A percentile compares a stretch with the other conserved stretches of the same genome.
phyloP scores from a whole-genome alignment of 139 green algal species.

The Auxenochlorella pyrenoidosa region DNA sequence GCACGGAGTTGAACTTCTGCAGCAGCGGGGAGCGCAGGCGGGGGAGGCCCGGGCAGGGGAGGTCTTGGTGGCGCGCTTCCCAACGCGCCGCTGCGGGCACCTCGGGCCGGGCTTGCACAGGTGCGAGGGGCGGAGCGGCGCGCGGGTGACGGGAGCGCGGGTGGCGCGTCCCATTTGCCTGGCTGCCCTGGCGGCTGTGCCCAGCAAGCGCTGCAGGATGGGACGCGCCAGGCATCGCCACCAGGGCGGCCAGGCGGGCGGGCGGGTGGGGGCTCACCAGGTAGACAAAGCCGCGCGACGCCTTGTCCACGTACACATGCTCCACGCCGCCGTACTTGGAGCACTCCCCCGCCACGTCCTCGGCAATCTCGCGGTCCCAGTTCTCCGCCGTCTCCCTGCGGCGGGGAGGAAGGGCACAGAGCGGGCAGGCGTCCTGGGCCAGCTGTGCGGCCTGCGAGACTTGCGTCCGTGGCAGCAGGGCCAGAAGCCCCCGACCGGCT shows the following conservation, averaged over 20 bases:
- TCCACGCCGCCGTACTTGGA: constrained; percentile 88
- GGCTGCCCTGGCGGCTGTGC: too few relatives aligned
- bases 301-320: constrained; percentile 86
- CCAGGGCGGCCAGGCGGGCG: too few relatives aligned
- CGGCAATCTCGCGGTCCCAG: constrained; percentile 91
- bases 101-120: too few relatives aligned
- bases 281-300: constrained; percentile 92
- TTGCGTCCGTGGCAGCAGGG: too few relatives aligned
- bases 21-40: background rate
- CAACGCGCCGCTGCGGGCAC: too few relatives aligned
- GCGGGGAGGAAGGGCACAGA: background rate
- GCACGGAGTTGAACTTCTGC: constrained; percentile 72
- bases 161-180: too few relatives aligned
- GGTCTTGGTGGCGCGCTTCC: background rate
- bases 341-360: constrained; percentile 91
- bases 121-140: background rate
- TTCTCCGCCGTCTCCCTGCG: constrained; percentile 76
- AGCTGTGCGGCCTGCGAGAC: too few relatives aligned
- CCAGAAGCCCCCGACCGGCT: too few relatives aligned
- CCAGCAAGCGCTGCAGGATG: too few relatives aligned
- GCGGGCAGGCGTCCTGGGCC: background rate
- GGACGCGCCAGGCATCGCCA: too few relatives aligned
- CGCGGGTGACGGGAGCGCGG: background rate
- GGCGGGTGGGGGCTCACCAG: constrained; percentile 40
- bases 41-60: too few relatives aligned